Base-by-base conservation (phyloP, 1,284 basidiomycete species). In the Malassezia globosa region DNA sequence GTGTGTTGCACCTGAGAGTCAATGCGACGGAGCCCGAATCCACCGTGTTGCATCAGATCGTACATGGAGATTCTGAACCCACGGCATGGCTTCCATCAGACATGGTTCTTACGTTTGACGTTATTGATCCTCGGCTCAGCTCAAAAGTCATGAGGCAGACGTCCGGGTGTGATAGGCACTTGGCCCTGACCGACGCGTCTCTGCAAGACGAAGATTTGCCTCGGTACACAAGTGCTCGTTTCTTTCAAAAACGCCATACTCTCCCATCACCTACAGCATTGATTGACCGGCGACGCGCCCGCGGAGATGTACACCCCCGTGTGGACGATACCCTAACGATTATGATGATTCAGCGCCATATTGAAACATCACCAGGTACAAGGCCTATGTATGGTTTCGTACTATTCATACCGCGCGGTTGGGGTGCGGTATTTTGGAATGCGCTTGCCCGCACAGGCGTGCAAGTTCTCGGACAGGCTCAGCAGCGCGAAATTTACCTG, bases 331-430 rank as follows among this genome's bases (percentile, higher is more conserved):
- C 31, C 31, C 29, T 52, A 5, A 43, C 49, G 1, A 38, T 55
- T 2, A 13, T 48, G 19, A 27, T 55, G 5, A 39, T 51, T 10
- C 18, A 13, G 8, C 23, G 24, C 4, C 34, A 16, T 10, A 13
- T 37, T 16, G 18, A 21, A 6, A 31, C 27, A 7, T 19, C 35
- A 7, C 35, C 44, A n/a, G 24, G 24, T n/a, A 4, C 33, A 24
- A 16, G 24, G 2, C 10, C 6, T 14, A 14, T 50, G 13, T 19
- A 51, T 11, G 54, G 56, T 3, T 70, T 42, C 45, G 65, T 58
- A 1, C 51, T 71, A 1, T 33, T 71, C 7, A 59, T 69, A 1
- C 68, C 68, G 6, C 60, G 66, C 22, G 66, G 65, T 10, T 71
- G 68, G 68, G 63, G 61, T 18, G 46, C 38, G 1, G 58, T 63